Evolutionary conservation across 441 rosid genomes (phyloP).

Genomic region (Omphalea diandra): DNA sequence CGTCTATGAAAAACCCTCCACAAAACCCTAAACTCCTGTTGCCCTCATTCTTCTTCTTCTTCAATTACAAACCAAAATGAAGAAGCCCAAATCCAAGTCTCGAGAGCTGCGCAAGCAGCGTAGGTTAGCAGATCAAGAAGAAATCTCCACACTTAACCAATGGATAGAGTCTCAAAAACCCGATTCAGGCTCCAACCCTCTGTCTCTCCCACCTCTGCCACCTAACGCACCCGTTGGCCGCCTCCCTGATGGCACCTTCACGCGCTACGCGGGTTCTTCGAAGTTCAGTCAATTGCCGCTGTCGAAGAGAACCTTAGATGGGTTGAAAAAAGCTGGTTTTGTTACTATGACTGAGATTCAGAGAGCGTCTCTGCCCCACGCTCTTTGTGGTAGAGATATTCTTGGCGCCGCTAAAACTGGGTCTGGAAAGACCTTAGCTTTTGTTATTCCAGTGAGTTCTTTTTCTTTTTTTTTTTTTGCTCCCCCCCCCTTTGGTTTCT

Average conservation of each 20-base stretch:
- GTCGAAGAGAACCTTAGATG: constrained; percentile 66
- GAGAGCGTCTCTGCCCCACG: constrained; percentile 80
- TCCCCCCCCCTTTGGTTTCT: no score
- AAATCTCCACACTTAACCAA: constrained; percentile 43
- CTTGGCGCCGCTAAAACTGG: constrained; percentile 97
- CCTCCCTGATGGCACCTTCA: constrained; percentile 40
- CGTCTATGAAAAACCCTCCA: neutral
- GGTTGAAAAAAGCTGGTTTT: constrained; percentile 50
- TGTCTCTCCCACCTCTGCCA: constrained; percentile 51
- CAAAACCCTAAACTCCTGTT: constrained; percentile 8
- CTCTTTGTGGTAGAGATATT: constrained; percentile 86
- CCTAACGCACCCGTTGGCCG: constrained; percentile 47
- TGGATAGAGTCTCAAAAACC: constrained; percentile 87
- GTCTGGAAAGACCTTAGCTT: constrained; percentile 92
- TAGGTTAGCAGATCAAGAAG: constrained; percentile 41
- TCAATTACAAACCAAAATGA: constrained; percentile 35
- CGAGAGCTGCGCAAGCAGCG: constrained; percentile 40
- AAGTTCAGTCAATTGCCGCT: constrained; percentile 65
- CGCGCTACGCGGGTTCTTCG: constrained; percentile 60
- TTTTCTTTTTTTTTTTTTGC: neutral
- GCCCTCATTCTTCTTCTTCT: neutral
- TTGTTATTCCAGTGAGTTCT: constrained; percentile 74
- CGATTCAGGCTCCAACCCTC: constrained; percentile 77
- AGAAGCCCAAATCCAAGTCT: constrained; percentile 46
- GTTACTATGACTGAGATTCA: constrained; percentile 78